These are phyloP conservation scores for Zymoseptoria brevis DNA, from an alignment of 2,329 filamentous ascomycete species.

Conservation along the genomic window DNA sequence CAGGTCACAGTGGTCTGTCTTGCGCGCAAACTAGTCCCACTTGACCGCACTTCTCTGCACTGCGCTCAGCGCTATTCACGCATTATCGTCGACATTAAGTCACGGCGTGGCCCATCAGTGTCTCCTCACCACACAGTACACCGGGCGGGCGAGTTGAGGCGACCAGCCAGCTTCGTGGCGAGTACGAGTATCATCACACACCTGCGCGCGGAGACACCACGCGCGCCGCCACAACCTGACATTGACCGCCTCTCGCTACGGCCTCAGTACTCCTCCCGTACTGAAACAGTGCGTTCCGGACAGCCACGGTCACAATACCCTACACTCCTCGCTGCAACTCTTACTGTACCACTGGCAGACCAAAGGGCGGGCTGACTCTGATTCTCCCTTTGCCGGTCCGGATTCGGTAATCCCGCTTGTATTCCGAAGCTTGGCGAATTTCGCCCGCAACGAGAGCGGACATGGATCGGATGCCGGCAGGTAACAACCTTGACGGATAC, in stretches of 20 bases:
- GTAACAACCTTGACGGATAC: constrained; percentile 19
- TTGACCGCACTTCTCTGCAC: not conserved
- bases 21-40: not conserved
- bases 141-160: not conserved
- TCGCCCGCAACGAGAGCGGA: not conserved
- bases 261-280: too few relatives aligned
- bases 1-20: not conserved
- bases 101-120: not conserved
- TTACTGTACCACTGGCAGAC: not conserved
- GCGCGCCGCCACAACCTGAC: not conserved
- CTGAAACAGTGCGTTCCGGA: not conserved
- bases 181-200: not conserved
- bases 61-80: constrained; percentile 4
- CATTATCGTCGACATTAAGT: constrained; percentile 6
- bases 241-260: not conserved
- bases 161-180: not conserved
- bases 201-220: not conserved
- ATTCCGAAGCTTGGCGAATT: not conserved
- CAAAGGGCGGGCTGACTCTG: not conserved
- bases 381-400: not conserved
- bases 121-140: not conserved
- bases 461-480: constrained; percentile 9
- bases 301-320: not conserved
- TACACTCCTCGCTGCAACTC: not conserved
- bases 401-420: not conserved